phyloP scores from a whole-genome alignment of 768 basidiomycete species.

The Tylopilus sp. region DNA sequence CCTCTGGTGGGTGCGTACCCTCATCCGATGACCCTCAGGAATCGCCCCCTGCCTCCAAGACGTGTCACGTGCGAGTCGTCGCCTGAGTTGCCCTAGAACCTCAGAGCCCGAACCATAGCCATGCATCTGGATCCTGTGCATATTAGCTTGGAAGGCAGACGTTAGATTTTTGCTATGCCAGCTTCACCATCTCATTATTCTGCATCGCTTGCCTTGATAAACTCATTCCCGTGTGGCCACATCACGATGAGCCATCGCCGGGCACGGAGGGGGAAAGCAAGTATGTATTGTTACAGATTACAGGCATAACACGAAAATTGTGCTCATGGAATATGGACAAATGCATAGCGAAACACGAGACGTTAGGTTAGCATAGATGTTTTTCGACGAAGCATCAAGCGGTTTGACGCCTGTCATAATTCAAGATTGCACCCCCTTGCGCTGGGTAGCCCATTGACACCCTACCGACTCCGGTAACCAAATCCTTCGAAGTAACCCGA shows the following conservation, averaged over 20 bases:
- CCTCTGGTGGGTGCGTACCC: background rate
- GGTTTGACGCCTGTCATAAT: background rate
- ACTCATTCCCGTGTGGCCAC: background rate
- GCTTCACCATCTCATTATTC: background rate
- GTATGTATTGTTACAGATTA: background rate
- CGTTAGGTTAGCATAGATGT: background rate
- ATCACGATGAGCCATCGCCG: no score
- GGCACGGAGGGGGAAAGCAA: no score
- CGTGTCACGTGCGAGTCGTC: no score
- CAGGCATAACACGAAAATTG: background rate
- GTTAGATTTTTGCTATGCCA: background rate
- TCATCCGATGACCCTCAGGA: background rate
- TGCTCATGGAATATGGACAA: background rate
- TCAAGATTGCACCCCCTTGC: background rate
- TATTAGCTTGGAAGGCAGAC: no score
- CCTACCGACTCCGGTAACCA: conserved; percentile 24
- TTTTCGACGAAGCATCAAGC: background rate
- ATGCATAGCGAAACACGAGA: background rate
- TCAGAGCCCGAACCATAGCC: background rate
- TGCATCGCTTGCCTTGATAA: background rate
- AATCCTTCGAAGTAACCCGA: conserved; percentile 43
- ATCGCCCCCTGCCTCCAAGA: no score
- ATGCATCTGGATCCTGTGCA: no score
- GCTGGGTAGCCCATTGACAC: background rate
- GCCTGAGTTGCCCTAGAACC: no score